A percentile compares a stretch with the other conserved stretches of the same genome.
phyloP scores from a whole-genome alignment of 1,284 basidiomycete species.

The Ceratorhiza oryzae-sativae region DNA sequence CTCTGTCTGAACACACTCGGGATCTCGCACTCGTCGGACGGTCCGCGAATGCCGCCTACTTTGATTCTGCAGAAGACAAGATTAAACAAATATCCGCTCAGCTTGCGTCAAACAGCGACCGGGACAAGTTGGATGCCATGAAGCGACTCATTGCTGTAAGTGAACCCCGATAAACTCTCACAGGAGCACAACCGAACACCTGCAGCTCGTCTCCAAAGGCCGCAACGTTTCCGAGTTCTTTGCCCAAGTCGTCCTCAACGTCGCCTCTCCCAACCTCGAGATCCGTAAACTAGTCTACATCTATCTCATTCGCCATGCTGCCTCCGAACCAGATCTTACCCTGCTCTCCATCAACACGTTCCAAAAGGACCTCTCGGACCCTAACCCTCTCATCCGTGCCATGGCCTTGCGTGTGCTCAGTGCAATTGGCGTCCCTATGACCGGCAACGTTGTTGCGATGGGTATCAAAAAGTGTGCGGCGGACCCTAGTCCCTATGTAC shows the following conservation, averaged over 20 bases:
- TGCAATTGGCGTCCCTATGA: constrained; percentile 88
- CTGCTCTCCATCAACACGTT: constrained; percentile 98
- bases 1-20: constrained; percentile 77
- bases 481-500: constrained; percentile 92
- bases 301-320: constrained; percentile 92
- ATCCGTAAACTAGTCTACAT: constrained; percentile 98
- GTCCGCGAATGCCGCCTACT: constrained; percentile 63
- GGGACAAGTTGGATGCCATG: constrained; percentile 92
- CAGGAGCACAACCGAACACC: background rate
- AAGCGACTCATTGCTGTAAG: constrained; percentile 89
- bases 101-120: constrained; percentile 83
- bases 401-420: constrained; percentile 95
- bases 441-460: constrained; percentile 84
- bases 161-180: constrained; percentile 42
- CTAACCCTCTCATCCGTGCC: constrained; percentile 89
- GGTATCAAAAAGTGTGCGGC: constrained; percentile 90
- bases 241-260: constrained; percentile 93
- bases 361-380: constrained; percentile 93
- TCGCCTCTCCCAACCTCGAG: constrained; percentile 88
- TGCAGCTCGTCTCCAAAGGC: constrained; percentile 88
- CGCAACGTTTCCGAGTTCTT: constrained; percentile 92
- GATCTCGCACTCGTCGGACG: constrained; percentile 65
- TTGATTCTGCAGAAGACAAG: constrained; percentile 70
- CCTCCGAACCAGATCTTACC: constrained; percentile 92
- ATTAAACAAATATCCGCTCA: constrained; percentile 80